Percentiles rank a stretch among this genome's conserved stretches.
phyloP scores from a whole-genome alignment of 2,329 filamentous ascomycete species.

The Verticillium tricorpus region DNA sequence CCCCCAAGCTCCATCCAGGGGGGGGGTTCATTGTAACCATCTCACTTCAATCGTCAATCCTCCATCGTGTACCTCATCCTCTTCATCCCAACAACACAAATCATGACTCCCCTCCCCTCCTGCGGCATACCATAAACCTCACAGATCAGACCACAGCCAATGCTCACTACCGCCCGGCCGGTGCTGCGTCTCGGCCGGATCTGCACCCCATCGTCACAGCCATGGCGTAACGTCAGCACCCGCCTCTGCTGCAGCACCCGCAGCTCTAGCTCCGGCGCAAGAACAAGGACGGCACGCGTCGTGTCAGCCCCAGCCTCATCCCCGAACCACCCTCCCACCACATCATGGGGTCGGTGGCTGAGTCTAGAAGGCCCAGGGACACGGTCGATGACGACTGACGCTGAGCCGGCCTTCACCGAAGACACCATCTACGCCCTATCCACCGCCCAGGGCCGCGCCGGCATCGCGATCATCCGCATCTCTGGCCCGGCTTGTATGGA shows the following conservation, averaged over 20 bases:
- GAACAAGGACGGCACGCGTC: not conserved
- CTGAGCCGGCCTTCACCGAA: conserved; percentile 17
- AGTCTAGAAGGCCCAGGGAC: not conserved
- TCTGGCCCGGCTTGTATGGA: conserved; percentile 73
- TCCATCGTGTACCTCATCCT: not conserved
- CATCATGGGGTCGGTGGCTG: not conserved
- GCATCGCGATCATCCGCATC: conserved; percentile 84
- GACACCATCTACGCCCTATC: conserved; percentile 91
- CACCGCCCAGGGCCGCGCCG: conserved; percentile 77
- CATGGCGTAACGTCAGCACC: conserved; percentile 1
- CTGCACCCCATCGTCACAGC: not conserved
- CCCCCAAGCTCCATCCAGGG: not conserved
- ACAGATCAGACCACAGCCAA: not conserved
- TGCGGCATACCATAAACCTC: not conserved
- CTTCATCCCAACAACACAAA: not conserved
- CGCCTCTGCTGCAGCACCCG: not conserved
- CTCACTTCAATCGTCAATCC: not conserved
- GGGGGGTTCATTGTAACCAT: not conserved
- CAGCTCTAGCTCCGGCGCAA: not conserved
- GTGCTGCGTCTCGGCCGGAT: conserved; percentile 2
- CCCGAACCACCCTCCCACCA: not conserved
- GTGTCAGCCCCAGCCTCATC: not conserved
- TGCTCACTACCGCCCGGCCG: not conserved
- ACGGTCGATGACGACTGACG: not conserved
- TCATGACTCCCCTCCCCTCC: not conserved